Evolutionary conservation across 176 grass and related monocot genomes (phyloP), one percentile per base, ranked within the genome.

Genomic region (Puccinellia tenuiflora): DNA sequence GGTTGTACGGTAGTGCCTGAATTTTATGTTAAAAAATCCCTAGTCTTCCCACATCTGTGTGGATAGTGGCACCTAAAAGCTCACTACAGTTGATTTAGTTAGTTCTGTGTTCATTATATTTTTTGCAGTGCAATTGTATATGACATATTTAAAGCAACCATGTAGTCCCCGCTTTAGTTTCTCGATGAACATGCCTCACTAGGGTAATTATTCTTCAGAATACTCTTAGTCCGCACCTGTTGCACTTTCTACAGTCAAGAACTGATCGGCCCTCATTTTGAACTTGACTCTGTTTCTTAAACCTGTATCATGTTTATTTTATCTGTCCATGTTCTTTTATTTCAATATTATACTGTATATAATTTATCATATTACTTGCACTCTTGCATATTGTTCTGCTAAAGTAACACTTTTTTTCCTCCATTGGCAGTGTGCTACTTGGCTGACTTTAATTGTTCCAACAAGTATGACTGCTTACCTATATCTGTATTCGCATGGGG

Each of bases 391-490:
- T 78, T 70, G 34, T 86, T 72, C n/a, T 54, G 20, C 54, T 73
- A 2, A 8, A 42, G 53, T 53, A 45, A 64, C 6, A 7, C n/a
- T 66, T 55, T 75, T 75, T 90, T 38, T 83, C 15, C 68, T 87
- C 43, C 73, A 78, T 81, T 88, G 55, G 76, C 87, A 99, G 96
- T 96, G 96, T 81, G 96, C 96, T 48, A 96, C 85, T 35, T 99
- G 96, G 96, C 79, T 99, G 85, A 99, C 93, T 34, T 88, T 99
- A 54, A 75, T 96, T 37, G 93, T 99, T 54, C 96, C 96, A 12
- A 96, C 96, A 69, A 99, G 96, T 79, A 99, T 99, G 93, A 93
- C 96, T 85, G 92, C 96, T 63, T 99, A 99, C 63, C 83, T 96
- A 29, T 99, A 99, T 88, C 46, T 99, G 46, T 96, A 99, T 62